Evolutionary conservation across 495 filamentous ascomycete genomes (phyloP).

Genomic region (Tuber umbilicatum): DNA sequence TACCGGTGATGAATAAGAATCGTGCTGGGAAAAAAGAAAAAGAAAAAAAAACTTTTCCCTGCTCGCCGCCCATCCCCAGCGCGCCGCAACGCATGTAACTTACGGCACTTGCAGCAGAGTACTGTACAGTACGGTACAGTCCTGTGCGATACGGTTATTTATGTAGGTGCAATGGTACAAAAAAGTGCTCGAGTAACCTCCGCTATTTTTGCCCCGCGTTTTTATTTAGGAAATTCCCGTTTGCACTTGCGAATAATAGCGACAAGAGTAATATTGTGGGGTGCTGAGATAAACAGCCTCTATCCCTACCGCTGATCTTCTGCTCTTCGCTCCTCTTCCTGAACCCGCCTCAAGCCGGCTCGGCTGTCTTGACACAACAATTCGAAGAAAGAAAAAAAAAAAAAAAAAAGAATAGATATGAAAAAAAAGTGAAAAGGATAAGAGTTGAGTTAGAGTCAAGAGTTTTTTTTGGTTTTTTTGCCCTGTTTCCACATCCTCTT

Average conservation of each 20-base stretch:
- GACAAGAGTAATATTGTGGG: not conserved
- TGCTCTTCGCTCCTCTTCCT: not conserved
- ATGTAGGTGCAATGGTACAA: not conserved
- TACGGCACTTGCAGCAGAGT: not conserved
- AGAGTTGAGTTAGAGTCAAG: not conserved
- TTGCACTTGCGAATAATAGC: not conserved
- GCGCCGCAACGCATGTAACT: not conserved
- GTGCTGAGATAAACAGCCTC: not conserved
- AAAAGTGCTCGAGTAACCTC: not conserved
- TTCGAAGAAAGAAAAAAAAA: not conserved
- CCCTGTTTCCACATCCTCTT: not conserved
- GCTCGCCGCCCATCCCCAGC: not conserved
- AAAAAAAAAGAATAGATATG: not conserved
- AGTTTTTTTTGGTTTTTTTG: not conserved
- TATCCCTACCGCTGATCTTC: conserved; percentile 1
- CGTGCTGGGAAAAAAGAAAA: no score
- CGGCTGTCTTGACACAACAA: not conserved
- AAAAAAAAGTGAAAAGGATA: not conserved
- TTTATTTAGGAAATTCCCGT: not conserved
- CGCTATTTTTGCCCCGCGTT: not conserved
- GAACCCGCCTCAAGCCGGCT: not conserved
- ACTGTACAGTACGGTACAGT: not conserved
- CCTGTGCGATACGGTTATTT: not conserved
- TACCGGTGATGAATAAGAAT: not conserved
- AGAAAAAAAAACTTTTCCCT: not conserved